These are phyloP conservation scores for Colletotrichum higginsianum DNA, from an alignment of 2,329 filamentous ascomycete species.

Conservation along the genomic window DNA sequence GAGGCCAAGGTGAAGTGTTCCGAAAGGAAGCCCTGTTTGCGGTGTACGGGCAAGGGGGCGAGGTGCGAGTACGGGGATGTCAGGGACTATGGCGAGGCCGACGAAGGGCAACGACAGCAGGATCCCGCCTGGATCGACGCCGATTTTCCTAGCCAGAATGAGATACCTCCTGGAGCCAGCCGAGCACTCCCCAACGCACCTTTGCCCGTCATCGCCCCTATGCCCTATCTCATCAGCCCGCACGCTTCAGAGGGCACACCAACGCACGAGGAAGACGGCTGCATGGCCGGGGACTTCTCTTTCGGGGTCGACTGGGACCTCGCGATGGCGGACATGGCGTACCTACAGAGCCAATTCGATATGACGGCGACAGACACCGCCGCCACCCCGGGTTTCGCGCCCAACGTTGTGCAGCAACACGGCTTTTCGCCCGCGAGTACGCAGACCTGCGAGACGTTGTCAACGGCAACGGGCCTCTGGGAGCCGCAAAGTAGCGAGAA, in stretches of 20 bases:
- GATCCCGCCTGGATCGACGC: background rate
- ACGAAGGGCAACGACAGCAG: background rate
- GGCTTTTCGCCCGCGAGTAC: too few species aligned
- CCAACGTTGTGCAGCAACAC: background rate
- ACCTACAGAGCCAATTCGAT: background rate
- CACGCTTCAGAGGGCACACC: background rate
- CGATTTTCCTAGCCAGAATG: background rate
- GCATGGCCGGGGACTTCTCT: background rate
- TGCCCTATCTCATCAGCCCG: background rate
- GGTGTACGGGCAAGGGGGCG: background rate
- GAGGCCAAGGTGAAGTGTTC: slow-evolving; percentile 24
- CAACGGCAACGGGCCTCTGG: background rate
- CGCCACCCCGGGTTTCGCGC: background rate
- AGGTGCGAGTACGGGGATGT: background rate
- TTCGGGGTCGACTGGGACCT: slow-evolving; percentile 14
- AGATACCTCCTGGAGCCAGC: background rate
- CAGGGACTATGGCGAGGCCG: background rate
- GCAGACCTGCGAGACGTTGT: background rate
- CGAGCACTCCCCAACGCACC: background rate
- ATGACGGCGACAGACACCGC: background rate
- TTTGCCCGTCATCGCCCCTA: background rate
- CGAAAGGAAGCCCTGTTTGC: slow-evolving; percentile 11
- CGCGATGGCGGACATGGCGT: background rate
- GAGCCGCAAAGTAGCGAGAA: slow-evolving; percentile 10
- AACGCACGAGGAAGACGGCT: background rate